Percentiles rank a stretch among this genome's conserved stretches.
phyloP scores from a whole-genome alignment of 2,329 filamentous ascomycete genomes.

The Aphanocladium album region DNA sequence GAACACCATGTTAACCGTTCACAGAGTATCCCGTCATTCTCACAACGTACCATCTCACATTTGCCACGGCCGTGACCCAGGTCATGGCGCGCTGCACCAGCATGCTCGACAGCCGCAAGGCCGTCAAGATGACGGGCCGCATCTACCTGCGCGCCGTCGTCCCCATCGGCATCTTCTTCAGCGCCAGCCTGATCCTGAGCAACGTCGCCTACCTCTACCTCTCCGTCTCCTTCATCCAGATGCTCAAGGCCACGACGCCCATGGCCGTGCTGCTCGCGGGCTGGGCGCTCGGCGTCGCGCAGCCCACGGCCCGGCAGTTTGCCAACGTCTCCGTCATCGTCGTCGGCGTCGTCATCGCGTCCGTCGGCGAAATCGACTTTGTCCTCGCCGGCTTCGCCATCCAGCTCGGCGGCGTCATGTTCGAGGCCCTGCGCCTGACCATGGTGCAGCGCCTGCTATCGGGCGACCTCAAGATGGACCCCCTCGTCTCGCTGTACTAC shows the following conservation, averaged over 20 bases:
- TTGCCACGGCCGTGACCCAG: conserved; percentile 93
- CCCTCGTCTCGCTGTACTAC: conserved; percentile 83
- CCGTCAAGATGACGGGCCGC: conserved; percentile 92
- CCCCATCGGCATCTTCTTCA: conserved; percentile 94
- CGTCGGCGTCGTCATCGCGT: conserved; percentile 88
- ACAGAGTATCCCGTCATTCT: conserved; percentile 71
- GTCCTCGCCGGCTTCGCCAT: conserved; percentile 73
- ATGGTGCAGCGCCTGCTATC: conserved; percentile 80
- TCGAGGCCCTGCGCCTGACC: conserved; percentile 77
- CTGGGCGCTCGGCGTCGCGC: conserved; percentile 80
- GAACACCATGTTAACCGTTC: neutral
- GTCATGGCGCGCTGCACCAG: conserved; percentile 83
- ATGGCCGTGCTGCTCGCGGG: conserved; percentile 87
- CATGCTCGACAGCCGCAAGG: conserved; percentile 88
- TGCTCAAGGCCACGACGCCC: conserved; percentile 97
- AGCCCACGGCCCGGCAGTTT: conserved; percentile 80
- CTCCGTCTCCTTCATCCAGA: conserved; percentile 95
- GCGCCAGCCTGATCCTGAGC: conserved; percentile 89
- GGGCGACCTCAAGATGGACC: conserved; percentile 88
- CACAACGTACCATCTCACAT: conserved; percentile 92
- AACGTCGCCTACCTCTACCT: conserved; percentile 95
- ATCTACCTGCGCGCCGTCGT: conserved; percentile 92
- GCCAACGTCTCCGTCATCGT: conserved; percentile 94
- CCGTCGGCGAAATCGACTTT: conserved; percentile 93
- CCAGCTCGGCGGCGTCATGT: conserved; percentile 72